These are phyloP conservation scores for Barnettozyma salicaria DNA, from an alignment of 805 yeast genomes.

Conservation along the genomic window DNA sequence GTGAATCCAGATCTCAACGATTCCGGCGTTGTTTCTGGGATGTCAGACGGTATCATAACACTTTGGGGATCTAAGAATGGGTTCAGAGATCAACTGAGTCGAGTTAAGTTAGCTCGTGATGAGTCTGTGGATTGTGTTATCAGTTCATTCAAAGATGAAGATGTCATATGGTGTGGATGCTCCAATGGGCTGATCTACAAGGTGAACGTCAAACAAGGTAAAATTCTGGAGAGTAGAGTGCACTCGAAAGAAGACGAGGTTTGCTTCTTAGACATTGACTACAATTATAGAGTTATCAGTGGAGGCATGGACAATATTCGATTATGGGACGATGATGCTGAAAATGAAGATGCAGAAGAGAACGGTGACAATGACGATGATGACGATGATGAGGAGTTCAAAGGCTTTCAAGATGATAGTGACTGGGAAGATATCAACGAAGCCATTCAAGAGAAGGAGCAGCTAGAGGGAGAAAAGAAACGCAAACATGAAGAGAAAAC, in stretches of 20 bases:
- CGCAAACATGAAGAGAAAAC: conserved; percentile 15
- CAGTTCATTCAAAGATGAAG: conserved; percentile 35
- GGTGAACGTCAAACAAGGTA: conserved; percentile 59
- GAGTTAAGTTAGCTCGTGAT: conserved; percentile 62
- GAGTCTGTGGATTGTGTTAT: conserved; percentile 68
- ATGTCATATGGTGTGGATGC: conserved; percentile 70
- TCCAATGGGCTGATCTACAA: conserved; percentile 69
- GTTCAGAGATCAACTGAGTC: conserved; percentile 68
- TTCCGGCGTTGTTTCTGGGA: conserved; percentile 62
- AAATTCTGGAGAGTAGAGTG: conserved; percentile 54
- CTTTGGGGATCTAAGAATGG: conserved; percentile 74
- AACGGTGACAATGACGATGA: conserved; percentile 10
- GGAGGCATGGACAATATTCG: conserved; percentile 80
- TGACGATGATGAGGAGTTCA: conserved; percentile 5
- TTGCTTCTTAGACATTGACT: conserved; percentile 69
- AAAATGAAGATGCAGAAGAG: conserved; percentile 17
- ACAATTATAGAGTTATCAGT: conserved; percentile 68
- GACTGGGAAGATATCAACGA: conserved; percentile 22
- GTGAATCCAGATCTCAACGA: conserved; percentile 59
- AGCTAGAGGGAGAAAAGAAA: conserved; percentile 9
- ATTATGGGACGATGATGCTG: conserved; percentile 54
- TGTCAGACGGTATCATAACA: conserved; percentile 87
- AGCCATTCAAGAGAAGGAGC: conserved; percentile 16
- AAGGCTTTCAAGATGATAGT: conserved; percentile 12
- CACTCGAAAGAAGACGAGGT: conserved; percentile 76